phyloP scores from a whole-genome alignment of 23 red algal species.

The Gracilaria caudata region DNA sequence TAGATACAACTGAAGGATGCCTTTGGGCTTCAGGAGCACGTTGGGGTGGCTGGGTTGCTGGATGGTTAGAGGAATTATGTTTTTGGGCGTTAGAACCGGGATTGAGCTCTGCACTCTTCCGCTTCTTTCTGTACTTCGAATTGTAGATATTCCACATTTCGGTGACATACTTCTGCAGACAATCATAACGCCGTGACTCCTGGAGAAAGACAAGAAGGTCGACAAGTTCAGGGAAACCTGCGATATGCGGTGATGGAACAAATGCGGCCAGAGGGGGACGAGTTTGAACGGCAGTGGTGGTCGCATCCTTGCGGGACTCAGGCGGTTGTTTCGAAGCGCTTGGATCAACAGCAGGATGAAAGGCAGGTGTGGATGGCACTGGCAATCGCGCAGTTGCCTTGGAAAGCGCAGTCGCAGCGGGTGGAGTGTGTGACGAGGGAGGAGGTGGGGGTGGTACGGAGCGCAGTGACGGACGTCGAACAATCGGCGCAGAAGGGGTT shows the following conservation, averaged over 20 bases:
- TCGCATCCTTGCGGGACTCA: not conserved
- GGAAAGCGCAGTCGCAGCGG: not conserved
- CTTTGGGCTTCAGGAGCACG: not conserved
- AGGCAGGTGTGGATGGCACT: not conserved
- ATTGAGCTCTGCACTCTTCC: not conserved
- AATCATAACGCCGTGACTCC: not conserved
- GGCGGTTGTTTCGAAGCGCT: not conserved
- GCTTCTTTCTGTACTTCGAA: slow-evolving; percentile 9
- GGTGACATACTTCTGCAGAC: not conserved
- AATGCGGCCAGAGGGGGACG: not conserved
- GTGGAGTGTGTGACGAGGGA: not conserved
- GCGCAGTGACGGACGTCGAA: not conserved
- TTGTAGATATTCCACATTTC: slow-evolving; percentile 13
- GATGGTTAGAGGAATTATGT: not conserved
- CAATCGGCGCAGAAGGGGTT: not conserved
- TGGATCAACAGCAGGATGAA: not conserved
- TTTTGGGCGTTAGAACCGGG: not conserved
- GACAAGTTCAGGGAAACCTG: not conserved
- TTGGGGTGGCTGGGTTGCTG: not conserved
- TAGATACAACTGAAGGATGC: not conserved
- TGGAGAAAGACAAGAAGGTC: slow-evolving; percentile 7
- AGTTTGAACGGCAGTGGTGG: not conserved
- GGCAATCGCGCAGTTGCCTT: not conserved
- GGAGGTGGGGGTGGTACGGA: not conserved
- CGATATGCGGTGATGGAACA: slow-evolving; percentile 10